Evolutionary conservation across 176 grass and related monocot species (phyloP).

Genomic region (Tillandsia leiboldiana): DNA sequence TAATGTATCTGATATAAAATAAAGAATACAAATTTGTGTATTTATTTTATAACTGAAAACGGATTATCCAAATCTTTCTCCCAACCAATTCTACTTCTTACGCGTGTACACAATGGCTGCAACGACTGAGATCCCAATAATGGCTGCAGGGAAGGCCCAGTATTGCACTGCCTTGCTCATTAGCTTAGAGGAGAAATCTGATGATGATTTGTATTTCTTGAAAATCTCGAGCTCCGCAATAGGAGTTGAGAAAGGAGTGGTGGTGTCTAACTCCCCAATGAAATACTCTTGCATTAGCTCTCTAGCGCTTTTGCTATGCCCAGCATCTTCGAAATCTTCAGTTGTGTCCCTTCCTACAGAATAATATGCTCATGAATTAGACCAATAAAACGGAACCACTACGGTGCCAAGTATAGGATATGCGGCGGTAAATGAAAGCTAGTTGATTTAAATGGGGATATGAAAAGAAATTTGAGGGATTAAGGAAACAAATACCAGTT

Average conservation of each 20-base stretch:
- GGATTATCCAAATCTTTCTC: background rate
- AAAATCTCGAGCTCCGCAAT: constrained; percentile 69
- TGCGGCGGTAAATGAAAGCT: background rate
- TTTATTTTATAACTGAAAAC: background rate
- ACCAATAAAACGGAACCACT: background rate
- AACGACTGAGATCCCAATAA: constrained; percentile 39
- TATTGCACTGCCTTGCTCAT: constrained; percentile 18
- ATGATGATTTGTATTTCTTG: constrained; percentile 37
- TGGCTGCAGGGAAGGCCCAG: constrained; percentile 38
- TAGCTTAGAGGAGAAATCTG: constrained; percentile 30
- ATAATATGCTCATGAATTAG: background rate
- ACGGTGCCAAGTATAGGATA: background rate
- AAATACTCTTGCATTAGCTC: constrained; percentile 73
- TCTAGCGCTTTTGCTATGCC: constrained; percentile 61
- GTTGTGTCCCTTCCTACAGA: constrained; percentile 79
- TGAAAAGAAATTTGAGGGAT: background rate
- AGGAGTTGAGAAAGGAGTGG: constrained; percentile 32
- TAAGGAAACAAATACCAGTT: constrained; percentile 31
- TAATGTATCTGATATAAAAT: background rate
- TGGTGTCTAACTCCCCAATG: constrained; percentile 54
- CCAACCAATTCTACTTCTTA: constrained; percentile 36
- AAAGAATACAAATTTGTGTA: background rate
- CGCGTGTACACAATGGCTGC: constrained; percentile 40
- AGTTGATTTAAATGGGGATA: background rate
- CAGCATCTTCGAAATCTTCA: constrained; percentile 78